Base-by-base conservation (phyloP, 1,139 yeast genomes). In the Lodderomyces theae region DNA sequence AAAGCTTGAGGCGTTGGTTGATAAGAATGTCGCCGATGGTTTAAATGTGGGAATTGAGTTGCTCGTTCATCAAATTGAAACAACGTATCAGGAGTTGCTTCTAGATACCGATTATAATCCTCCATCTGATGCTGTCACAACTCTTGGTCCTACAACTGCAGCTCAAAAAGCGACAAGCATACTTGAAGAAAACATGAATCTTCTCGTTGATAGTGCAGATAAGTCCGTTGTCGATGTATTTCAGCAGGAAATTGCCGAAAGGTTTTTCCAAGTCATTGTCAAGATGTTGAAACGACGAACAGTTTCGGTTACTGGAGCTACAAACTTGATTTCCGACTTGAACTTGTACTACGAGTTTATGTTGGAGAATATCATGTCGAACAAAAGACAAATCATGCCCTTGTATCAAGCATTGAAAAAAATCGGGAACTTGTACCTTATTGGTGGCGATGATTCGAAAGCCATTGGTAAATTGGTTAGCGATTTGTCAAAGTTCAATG, bases 1-100 rank as follows among this genome's bases (percentile, higher is more conserved):
- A 52, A 77, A 77, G 44, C 77, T 92, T 47, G 98, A 92, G 55
- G 80, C 79, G 9, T 69, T 81, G 64, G 78, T 92, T 8, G 98
- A 92, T 58, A 87, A 80, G 41, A 84, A 77, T 55, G 97, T 92
- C 19, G 98, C 97, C 0, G 88, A 85, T 55, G 98, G 98, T 0
- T 72, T 92, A 31, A 90, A 88, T 54, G 75, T 86, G 13, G 96
- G 97, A 35, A 87, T 92, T 35, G 95, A 87, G 49, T 90, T 89
- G 8, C 70, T 92, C 38, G 82, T 89, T 61, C 82, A 79, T 50
- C 95, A 90, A 57, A 79, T 90, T 29, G 78, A 70, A 34, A 57
- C 60, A 24, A 63, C 66, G 3, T 72, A 63, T 41, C 48, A 57
- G 33, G 57, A 54, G 1, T 46, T 51, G 17, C 52, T 63, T 21